Evolutionary conservation across 2,329 filamentous ascomycete genomes (phyloP).

Genomic region (Ophiostoma angusticollis): DNA sequence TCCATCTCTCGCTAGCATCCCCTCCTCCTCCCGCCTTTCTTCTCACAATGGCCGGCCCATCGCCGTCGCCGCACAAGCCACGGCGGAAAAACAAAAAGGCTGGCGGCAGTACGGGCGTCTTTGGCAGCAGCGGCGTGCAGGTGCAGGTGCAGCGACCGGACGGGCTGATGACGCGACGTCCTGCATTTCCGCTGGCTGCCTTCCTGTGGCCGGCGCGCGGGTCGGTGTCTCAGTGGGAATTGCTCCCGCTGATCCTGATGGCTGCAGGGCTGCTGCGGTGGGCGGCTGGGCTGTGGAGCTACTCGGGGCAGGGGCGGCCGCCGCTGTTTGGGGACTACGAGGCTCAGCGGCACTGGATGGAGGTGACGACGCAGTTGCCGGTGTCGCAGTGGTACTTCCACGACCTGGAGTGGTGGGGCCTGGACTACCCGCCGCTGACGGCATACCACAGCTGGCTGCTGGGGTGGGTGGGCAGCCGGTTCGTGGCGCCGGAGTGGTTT

Average conservation of each 20-base stretch:
- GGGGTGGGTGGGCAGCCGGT: constrained; percentile 67
- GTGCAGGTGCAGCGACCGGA: too few species aligned
- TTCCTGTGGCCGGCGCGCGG: constrained; percentile 87
- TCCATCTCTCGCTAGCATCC: not conserved
- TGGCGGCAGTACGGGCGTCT: constrained; percentile 18
- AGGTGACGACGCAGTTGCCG: constrained; percentile 78
- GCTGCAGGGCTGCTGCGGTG: constrained; percentile 82
- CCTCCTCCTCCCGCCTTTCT: not conserved
- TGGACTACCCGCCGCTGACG: constrained; percentile 94
- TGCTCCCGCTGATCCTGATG: constrained; percentile 80
- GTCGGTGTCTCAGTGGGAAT: constrained; percentile 80
- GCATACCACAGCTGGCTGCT: constrained; percentile 97
- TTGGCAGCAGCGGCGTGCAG: not conserved
- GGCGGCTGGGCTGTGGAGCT: constrained; percentile 86
- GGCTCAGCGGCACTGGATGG: constrained; percentile 98
- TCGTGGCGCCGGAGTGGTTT: constrained; percentile 83
- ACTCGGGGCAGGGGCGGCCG: constrained; percentile 67
- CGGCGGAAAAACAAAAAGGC: constrained; percentile 44
- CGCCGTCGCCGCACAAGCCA: constrained; percentile 44
- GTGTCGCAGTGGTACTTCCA: constrained; percentile 97
- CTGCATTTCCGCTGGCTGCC: constrained; percentile 81
- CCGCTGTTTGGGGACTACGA: constrained; percentile 97
- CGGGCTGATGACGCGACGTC: constrained; percentile 30
- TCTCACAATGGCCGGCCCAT: constrained; percentile 32
- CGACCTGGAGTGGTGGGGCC: constrained; percentile 91